Percentiles rank a stretch among this genome's conserved stretches.
phyloP scores from a whole-genome alignment of 225 moss, liverwort and hornwort genomes.

The Marchantia polymorpha region DNA sequence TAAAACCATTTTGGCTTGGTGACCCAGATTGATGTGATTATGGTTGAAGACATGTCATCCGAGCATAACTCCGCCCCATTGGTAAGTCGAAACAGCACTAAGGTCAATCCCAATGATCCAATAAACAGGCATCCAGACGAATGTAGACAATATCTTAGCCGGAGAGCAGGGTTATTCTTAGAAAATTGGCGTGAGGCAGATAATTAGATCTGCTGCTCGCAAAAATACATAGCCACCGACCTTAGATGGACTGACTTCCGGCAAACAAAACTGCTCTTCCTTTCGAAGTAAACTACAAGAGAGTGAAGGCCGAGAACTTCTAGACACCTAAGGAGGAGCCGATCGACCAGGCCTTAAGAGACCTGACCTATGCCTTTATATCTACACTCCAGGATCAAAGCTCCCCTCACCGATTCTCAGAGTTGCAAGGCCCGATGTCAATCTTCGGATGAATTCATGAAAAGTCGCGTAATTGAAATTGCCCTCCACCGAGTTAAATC shows the following conservation, averaged over 20 bases:
- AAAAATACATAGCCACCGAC: constrained; percentile 16
- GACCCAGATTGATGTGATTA: no score
- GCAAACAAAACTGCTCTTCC: constrained; percentile 24
- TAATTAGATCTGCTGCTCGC: constrained; percentile 5
- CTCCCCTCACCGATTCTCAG: constrained; percentile 9
- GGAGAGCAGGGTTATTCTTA: constrained; percentile 17
- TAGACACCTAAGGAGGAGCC: constrained; percentile 24
- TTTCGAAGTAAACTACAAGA: constrained; percentile 12
- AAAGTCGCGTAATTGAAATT: constrained; percentile 8
- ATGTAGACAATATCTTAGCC: background rate
- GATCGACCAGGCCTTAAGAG: constrained; percentile 13
- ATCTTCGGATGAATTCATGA: constrained; percentile 3
- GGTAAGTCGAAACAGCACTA: no score
- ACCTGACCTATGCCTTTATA: constrained; percentile 4
- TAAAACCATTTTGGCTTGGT: no score
- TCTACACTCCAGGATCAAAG: constrained; percentile 24
- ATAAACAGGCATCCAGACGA: no score
- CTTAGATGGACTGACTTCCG: constrained; percentile 6
- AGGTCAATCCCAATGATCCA: no score
- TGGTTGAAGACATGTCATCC: no score
- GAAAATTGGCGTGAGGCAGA: constrained; percentile 29
- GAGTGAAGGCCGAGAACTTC: constrained; percentile 17
- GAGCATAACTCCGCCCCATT: no score
- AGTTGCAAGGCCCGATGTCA: background rate
- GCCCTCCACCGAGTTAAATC: background rate